Evolutionary conservation across 192 early-diverging fungal genomes (phyloP), one percentile per base, ranked within the genome.

Genomic region (Nowakowskiella sp.): DNA sequence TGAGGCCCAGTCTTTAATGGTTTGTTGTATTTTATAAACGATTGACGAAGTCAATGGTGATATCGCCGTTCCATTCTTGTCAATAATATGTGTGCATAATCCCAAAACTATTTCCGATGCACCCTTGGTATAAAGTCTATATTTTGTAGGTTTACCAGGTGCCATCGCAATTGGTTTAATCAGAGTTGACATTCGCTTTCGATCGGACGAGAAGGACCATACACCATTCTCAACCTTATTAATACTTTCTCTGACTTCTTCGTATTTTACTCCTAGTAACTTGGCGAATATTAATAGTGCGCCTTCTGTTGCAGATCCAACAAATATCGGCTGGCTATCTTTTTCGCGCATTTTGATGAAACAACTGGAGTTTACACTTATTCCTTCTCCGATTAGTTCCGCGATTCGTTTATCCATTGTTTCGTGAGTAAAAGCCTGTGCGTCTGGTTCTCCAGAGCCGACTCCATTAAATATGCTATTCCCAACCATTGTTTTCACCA

Each of bases 291-390:
- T 49, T 6, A 81, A 65, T 36, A 81, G 49, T 2, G 78, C 78
- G 16, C 78, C 78, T 62, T 81, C 78, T 24, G 75, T 81, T 7
- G 78, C 78, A 0, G 65, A 67, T 22, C 78, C 78, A 26, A 78
- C 74, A 69, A 81, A 81, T 0, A 58, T 45, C 19, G 61, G 56
- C 27, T 61, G 59, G 9, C 57, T 57, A 3, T 39, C 9, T 19
- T 60, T 47, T 10, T 76, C 73, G 31, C 55, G 50, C 30, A 67
- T 31, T 53, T 81, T 81, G 47, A 81, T 60, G 49, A 81, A 81
- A 51, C 74, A 78, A 34, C 57, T 78, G 2, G 74, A 77, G 48
- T 81, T 81, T 42, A 76, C 59, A 52, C 61, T 67, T 31, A 74
- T 66, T 23, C 54, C 66, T 47, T 78, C 75, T 25, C 48, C 26